Evolutionary conservation across 2,329 filamentous ascomycete genomes (phyloP).

Genomic region (Aspergillus sp.): DNA sequence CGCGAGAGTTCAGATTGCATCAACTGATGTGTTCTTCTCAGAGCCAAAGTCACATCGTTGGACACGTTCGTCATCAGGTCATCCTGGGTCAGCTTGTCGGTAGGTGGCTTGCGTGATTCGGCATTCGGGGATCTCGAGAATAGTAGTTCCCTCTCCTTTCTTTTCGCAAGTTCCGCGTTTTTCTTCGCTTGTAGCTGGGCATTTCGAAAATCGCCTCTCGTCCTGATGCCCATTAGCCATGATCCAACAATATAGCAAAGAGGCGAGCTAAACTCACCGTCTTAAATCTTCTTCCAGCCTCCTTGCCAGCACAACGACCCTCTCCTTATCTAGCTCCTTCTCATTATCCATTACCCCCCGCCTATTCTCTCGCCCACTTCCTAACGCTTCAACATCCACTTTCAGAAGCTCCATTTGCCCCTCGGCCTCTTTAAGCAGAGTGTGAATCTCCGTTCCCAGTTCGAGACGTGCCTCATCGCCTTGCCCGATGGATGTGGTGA

Average conservation of each 20-base stretch:
- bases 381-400: slow-evolving; percentile 68
- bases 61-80: slow-evolving; percentile 68
- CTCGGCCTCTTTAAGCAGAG: slow-evolving; percentile 66
- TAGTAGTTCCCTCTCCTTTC: slow-evolving; percentile 67
- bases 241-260: background rate
- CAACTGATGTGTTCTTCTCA: slow-evolving; percentile 77
- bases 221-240: slow-evolving; percentile 29
- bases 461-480: slow-evolving; percentile 61
- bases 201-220: slow-evolving; percentile 63
- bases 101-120: slow-evolving; percentile 21
- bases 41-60: slow-evolving; percentile 71
- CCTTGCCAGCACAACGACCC: slow-evolving; percentile 58
- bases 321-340: slow-evolving; percentile 54
- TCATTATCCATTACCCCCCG: slow-evolving; percentile 39
- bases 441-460: slow-evolving; percentile 70
- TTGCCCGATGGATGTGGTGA: slow-evolving; percentile 55
- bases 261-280: slow-evolving; percentile 43
- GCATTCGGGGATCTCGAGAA: slow-evolving; percentile 46
- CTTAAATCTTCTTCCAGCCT: slow-evolving; percentile 63
- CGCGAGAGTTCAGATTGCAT: slow-evolving; percentile 78
- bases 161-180: slow-evolving; percentile 63
- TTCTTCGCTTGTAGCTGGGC: slow-evolving; percentile 73
- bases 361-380: slow-evolving; percentile 34
- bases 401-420: slow-evolving; percentile 73
- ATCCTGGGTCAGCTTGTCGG: slow-evolving; percentile 55